Base-by-base conservation (phyloP, 2,329 filamentous ascomycete genomes). In the Aspergillus brasiliensis region DNA sequence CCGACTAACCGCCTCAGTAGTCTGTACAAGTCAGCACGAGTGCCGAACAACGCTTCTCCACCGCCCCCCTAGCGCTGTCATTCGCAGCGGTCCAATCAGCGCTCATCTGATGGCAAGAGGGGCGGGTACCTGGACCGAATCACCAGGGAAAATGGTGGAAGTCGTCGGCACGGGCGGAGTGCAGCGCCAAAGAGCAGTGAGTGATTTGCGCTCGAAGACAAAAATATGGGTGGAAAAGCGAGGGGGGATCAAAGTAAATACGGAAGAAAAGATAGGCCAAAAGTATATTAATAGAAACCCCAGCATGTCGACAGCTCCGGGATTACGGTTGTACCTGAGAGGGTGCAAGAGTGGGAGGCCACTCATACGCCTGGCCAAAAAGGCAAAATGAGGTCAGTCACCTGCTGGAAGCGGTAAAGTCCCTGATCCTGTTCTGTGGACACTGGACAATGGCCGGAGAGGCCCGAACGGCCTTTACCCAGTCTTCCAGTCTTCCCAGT, bases 61-160 rank as follows among this genome's bases (percentile, higher is more conserved):
- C 59, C 42, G 46, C 56, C 49, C 52, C 55, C 56, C 49, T 56
- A 60, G 60, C 58, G 58, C 64, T 66, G 64, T 64, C 64, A 64
- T 59, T 58, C 51, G 46, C 40, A 27, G 11, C 23, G 28, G 51
- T 27, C 59, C 56, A 61, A 62, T 57, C 51, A 53, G 38, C 23
- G 4, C 3, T 19, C 15, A 10, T n/a, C 13, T 44, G 49, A 58
- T 57, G 25, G 47, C 15, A 27, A 46, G 57, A 31, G 51, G 40
- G 52, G 61, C 62, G 64, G 64, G 64, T 65, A 65, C 64, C 64
- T 66, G 60, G 57, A 66, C 60, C 57, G 57, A 62, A 59, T 51
- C 23, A 42, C 47, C 38, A 40, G 51, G 46, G 37, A 56, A 55
- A 46, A 57, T 10, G 31, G 51, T 40, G 52, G 52, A 8, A 28